Evolutionary conservation across 2,329 filamentous ascomycete genomes (phyloP), one percentile per base, ranked within the genome.

Genomic region (Botrytis hyacinthi): DNA sequence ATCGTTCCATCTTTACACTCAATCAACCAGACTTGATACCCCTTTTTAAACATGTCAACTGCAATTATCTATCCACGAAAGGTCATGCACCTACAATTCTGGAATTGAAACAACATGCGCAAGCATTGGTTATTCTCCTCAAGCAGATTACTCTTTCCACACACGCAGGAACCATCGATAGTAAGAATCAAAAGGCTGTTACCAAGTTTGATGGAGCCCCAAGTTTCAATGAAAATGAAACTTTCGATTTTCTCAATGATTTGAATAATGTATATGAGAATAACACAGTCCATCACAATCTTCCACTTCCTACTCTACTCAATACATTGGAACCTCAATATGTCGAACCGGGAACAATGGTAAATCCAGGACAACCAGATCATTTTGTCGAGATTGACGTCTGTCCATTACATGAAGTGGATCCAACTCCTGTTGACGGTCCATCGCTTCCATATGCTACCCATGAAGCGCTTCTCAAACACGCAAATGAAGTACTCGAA

Each of bases 401-500:
- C 22, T 80, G 79, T 70, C 79, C 79, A 1, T 54, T 81, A 5
- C 76, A 78, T 46, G 9, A 68, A 5, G 73, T 74, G 6, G 51
- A 71, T 12, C 71, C 74, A 8, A 48, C 48, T 48, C 44, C 75
- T 46, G n/a, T 69, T 29, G 37, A 76, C 40, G 32, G 61, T 4
- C 76, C 74, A 29, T 70, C 73, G 26, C 72, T 78, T 29, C 79
- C 79, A 14, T 80, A 80, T 61, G 77, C 77, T 2, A 78, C 75
- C 2, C 76, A 79, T 63, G 72, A 79, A 75, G 71, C 83, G 46
- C 83, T 90, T 26, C 81, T 88, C 42, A 83, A 84, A 82, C 88
- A 90, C 78, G 87, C 88, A 74, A 90, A 90, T 78, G 84, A 86
- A 74, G 87, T 88, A 69, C 85, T 90, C 9, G 88, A 90, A 81